These are phyloP conservation scores for Metschnikowia cubensis DNA, from an alignment of 805 yeast genomes.

Conservation along the genomic window DNA sequence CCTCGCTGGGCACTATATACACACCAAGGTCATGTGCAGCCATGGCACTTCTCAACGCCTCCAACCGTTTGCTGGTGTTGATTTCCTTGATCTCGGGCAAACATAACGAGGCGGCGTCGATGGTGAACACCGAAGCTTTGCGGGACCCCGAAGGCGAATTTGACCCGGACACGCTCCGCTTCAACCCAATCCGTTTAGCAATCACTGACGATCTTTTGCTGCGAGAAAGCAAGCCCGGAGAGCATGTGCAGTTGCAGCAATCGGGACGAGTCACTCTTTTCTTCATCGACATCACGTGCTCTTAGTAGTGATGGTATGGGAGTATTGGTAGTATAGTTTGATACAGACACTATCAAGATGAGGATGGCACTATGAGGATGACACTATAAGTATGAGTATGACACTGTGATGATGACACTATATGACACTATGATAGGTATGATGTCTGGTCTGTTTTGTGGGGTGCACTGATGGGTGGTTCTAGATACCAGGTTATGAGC, in stretches of 20 bases:
- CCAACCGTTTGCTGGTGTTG: slow-evolving; percentile 52
- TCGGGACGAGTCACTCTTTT: slow-evolving; percentile 37
- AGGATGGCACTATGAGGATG: too few species aligned
- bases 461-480: too few species aligned
- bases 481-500: too few species aligned
- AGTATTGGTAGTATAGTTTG: too few species aligned
- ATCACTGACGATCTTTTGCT: slow-evolving; percentile 56
- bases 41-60: slow-evolving; percentile 59
- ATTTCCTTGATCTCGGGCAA: slow-evolving; percentile 43
- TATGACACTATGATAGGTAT: too few species aligned
- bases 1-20: slow-evolving; percentile 82
- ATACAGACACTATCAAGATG: too few species aligned
- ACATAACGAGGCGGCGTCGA: slow-evolving; percentile 40
- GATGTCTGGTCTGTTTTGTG: too few species aligned
- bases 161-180: slow-evolving; percentile 12
- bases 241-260: slow-evolving; percentile 77
- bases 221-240: slow-evolving; percentile 75
- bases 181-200: slow-evolving; percentile 36
- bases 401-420: too few species aligned
- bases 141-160: slow-evolving; percentile 29
- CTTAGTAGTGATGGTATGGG: too few species aligned
- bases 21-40: slow-evolving; percentile 58
- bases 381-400: too few species aligned
- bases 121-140: slow-evolving; percentile 44
- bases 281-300: not conserved